phyloP scores from a whole-genome alignment of 139 green algal species.

The Tetratostichococcus sp. region DNA sequence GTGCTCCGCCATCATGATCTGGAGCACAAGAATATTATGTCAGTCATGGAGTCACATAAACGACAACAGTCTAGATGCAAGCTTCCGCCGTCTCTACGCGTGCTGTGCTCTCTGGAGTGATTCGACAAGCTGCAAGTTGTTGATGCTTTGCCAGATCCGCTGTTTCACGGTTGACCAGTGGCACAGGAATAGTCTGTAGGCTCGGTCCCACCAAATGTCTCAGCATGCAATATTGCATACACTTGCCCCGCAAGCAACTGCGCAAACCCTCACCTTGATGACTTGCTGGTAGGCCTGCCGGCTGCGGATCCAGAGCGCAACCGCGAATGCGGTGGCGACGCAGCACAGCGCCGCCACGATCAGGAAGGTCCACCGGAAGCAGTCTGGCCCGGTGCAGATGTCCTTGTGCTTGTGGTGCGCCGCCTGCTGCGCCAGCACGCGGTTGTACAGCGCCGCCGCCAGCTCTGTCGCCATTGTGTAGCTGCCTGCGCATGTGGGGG shows the following conservation, averaged over 20 bases:
- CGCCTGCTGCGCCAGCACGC: constrained; percentile 1
- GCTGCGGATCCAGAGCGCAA: constrained; percentile 14
- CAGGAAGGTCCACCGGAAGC: constrained; percentile 38
- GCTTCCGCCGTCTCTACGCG: no score
- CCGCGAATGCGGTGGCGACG: neutral
- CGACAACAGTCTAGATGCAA: no score
- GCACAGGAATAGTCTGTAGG: no score
- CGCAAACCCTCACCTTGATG: constrained; percentile 1
- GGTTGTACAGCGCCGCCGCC: constrained; percentile 18
- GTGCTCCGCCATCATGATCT: neutral
- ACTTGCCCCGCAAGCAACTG: no score
- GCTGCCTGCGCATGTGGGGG: constrained; percentile 11
- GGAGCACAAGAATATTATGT: neutral
- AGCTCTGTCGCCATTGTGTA: constrained; percentile 14
- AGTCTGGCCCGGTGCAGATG: constrained; percentile 29
- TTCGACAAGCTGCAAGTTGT: no score
- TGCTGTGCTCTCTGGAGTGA: no score
- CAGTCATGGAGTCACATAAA: no score
- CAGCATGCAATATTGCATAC: no score
- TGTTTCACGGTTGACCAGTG: neutral
- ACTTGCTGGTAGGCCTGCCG: constrained; percentile 9
- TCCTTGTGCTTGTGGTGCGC: neutral
- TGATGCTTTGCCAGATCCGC: neutral
- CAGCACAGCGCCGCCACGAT: constrained; percentile 16
- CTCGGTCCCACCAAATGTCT: no score